phyloP scores from a whole-genome alignment of 257 asterid species.

The Coffea canephora region DNA sequence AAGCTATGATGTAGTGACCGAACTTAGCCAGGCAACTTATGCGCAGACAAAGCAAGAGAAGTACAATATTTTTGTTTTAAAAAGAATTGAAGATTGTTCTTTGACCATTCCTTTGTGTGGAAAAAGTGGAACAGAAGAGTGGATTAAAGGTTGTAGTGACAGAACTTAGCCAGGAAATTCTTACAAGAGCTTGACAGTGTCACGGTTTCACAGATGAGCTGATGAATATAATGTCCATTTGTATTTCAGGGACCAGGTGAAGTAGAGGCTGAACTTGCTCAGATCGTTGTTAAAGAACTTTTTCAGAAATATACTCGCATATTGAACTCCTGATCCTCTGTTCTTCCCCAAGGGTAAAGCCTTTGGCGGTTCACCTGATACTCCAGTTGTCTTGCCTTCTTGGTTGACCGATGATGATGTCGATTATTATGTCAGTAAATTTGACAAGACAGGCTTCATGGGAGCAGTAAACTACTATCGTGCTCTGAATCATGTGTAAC shows the following conservation, averaged over 20 bases:
- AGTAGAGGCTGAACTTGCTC: conserved; percentile 63
- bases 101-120: no score
- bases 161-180: background rate
- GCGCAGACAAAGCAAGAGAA: no score
- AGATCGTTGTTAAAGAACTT: conserved; percentile 46
- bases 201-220: background rate
- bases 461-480: conserved; percentile 83
- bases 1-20: no score
- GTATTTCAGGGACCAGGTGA: conserved; percentile 67
- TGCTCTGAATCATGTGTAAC: conserved; percentile 42
- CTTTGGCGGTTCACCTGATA: conserved; percentile 19
- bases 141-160: background rate
- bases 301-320: conserved; percentile 43
- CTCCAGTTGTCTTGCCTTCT: conserved; percentile 31
- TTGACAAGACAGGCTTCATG: conserved; percentile 63
- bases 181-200: no score
- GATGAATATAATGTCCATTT: background rate
- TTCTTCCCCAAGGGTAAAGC: conserved; percentile 54
- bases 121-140: no score
- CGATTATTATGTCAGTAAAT: conserved; percentile 49
- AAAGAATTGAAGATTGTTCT: no score
- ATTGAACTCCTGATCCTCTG: conserved; percentile 46
- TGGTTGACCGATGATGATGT: conserved; percentile 71
- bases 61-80: no score
- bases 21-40: no score